phyloP scores from a whole-genome alignment of 441 rosid genomes.

The Adansonia rubrostipa region DNA sequence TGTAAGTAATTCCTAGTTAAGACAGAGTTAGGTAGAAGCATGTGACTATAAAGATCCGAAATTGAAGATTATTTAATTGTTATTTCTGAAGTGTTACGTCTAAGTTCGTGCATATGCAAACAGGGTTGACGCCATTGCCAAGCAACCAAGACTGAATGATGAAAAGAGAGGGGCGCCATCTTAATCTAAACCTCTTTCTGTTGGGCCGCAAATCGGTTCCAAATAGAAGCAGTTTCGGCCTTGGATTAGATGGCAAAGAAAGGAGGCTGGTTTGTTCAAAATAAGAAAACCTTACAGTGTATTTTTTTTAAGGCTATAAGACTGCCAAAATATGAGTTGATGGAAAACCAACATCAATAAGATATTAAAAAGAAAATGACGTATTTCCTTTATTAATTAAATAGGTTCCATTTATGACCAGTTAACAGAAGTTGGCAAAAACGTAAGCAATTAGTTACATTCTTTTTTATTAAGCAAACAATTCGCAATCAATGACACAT shows the following conservation, averaged over 20 bases:
- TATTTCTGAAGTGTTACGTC: neutral
- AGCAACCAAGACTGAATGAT: neutral
- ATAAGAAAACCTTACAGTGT: neutral
- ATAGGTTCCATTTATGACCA: neutral
- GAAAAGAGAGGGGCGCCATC: neutral
- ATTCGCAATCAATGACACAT: neutral
- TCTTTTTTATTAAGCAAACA: neutral
- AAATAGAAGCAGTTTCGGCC: neutral
- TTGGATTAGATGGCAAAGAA: neutral
- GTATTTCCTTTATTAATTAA: neutral
- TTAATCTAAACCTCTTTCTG: neutral
- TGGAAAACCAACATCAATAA: neutral
- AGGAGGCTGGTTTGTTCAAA: neutral
- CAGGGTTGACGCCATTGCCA: neutral
- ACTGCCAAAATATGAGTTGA: neutral
- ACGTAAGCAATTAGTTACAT: neutral
- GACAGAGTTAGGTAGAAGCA: constrained; percentile 1
- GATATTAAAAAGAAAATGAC: neutral
- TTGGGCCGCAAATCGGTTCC: neutral
- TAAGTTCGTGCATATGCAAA: neutral
- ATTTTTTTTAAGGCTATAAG: neutral
- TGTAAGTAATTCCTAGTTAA: neutral
- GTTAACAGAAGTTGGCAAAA: neutral
- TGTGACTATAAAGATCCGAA: neutral
- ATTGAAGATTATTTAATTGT: neutral